Conservation (phyloP, 2,329 filamentous ascomycete species). For the Aspergillus brunneoviolaceus region DNA sequence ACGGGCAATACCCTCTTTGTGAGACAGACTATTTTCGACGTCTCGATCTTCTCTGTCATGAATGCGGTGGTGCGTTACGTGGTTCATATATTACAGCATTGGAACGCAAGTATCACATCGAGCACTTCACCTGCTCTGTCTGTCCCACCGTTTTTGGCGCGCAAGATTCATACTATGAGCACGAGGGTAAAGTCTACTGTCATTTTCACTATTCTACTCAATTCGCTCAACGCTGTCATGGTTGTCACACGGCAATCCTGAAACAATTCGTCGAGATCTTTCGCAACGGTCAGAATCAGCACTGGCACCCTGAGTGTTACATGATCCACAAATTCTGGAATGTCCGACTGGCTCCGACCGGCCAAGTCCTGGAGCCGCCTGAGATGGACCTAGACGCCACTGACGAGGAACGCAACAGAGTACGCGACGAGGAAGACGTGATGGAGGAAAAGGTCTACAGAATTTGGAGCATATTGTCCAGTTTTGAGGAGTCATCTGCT, state of each 20-base stretch:
- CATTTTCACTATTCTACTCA: slow-evolving; percentile 98
- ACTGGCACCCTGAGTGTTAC: slow-evolving; percentile 99
- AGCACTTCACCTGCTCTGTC: slow-evolving; percentile 97
- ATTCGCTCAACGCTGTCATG: slow-evolving; percentile 93
- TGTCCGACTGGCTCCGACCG: slow-evolving; percentile 72
- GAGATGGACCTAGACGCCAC: slow-evolving; percentile 57
- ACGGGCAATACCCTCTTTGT: slow-evolving; percentile 84
- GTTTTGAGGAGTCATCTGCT: slow-evolving; percentile 95
- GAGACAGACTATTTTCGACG: slow-evolving; percentile 97
- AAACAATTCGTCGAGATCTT: slow-evolving; percentile 99
- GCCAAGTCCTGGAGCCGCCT: slow-evolving; percentile 50
- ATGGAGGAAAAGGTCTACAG: slow-evolving; percentile 98
- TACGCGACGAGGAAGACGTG: slow-evolving; percentile 82
- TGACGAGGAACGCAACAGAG: slow-evolving; percentile 68
- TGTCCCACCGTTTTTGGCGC: slow-evolving; percentile 98
- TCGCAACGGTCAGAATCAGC: slow-evolving; percentile 94
- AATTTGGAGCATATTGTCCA: slow-evolving; percentile 97
- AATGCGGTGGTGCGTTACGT: slow-evolving; percentile 87
- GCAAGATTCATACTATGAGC: slow-evolving; percentile 98
- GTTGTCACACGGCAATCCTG: slow-evolving; percentile 92
- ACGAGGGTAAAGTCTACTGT: slow-evolving; percentile 93
- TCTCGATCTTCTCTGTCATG: slow-evolving; percentile 84
- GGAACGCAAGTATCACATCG: slow-evolving; percentile 97
- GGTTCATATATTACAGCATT: slow-evolving; percentile 98
- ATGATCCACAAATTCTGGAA: slow-evolving; percentile 99